These are phyloP conservation scores for Phanerodontia chrysosporium DNA, from an alignment of 768 basidiomycete genomes.

Conservation along the genomic window DNA sequence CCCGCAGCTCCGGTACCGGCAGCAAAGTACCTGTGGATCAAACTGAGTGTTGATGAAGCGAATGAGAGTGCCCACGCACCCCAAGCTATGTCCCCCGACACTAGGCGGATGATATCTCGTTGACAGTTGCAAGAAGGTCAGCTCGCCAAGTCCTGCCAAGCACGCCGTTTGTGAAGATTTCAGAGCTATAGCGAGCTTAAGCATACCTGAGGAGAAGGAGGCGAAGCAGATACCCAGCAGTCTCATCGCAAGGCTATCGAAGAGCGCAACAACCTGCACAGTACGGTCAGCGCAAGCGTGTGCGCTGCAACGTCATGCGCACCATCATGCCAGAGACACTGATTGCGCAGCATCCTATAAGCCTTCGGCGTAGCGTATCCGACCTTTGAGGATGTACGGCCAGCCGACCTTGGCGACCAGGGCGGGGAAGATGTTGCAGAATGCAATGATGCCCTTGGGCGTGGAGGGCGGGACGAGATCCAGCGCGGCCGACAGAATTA, in stretches of 20 bases:
- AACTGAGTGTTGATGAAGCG: no score
- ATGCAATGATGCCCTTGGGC: constrained; percentile 91
- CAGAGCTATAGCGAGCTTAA: no score
- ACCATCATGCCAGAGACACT: constrained; percentile 88
- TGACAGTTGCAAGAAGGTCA: constrained; percentile 93
- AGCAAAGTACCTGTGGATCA: constrained; percentile 69
- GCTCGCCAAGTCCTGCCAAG: constrained; percentile 92
- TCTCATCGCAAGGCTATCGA: constrained; percentile 59
- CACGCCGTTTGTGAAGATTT: no score
- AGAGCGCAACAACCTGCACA: constrained; percentile 69
- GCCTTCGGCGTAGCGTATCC: constrained; percentile 73
- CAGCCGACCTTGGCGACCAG: constrained; percentile 86
- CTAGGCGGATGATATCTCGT: constrained; percentile 69
- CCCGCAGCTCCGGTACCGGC: constrained; percentile 95
- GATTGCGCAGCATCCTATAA: constrained; percentile 69
- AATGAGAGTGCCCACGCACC: constrained; percentile 45
- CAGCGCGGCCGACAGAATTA: constrained; percentile 92
- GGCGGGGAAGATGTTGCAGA: constrained; percentile 92
- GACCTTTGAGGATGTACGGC: constrained; percentile 86
- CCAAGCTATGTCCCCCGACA: constrained; percentile 75
- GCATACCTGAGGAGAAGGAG: constrained; percentile 78
- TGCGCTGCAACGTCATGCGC: constrained; percentile 25
- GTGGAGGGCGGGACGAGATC: constrained; percentile 90
- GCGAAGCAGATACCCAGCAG: constrained; percentile 80
- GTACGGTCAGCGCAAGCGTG: neutral